Base-by-base conservation (phyloP, 108 stramenopile species). In the Schizochytrium sp. region DNA sequence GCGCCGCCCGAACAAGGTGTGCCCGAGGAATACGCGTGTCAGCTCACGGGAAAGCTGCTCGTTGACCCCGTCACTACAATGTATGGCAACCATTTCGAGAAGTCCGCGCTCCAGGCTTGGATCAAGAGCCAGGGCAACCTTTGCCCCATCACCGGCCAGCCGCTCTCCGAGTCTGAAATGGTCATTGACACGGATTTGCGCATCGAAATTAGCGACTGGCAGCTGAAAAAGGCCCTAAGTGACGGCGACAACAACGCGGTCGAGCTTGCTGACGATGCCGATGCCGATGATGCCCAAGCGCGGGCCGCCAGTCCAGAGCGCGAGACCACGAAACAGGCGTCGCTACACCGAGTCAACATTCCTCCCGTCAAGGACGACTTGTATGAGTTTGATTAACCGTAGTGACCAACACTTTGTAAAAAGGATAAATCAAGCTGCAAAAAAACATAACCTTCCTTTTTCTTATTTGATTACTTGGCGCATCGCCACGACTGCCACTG, bases 71-170 rank as follows among this genome's bases (percentile, higher is more conserved):
- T 94, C 8, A 60, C 71, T 14, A 92, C 91, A 5, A 89, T 90
- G 25, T 92, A 93, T 60, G 92, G 92, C n/a, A 88, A 92, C 87
- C 89, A 91, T 58, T 93, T 90, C 72, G 93, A 94, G 25, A 51
- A 69, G 43, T 91, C 57, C 59, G 89, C 72, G 47, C 91, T 94
- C 55, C 55, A 3, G 16, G 72, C 89, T 44, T 94, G 93, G 93
- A 88, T 94, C n/a, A 34, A 57, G 59, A 90, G 90, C 87, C 93
- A 94, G 88, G 93, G 93, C 4, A 60, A 57, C 69, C 87, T 94
- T 29, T 92, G 92, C 69, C 93, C 93, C n/a, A 44, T 94, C 43
- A 93, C 92, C 47, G 93, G 93, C 28, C 90, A 93, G 58, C 92
- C 92, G 44, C 89, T 92, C 14, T 89, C 72, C 19, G 87, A 87